Conservation (phyloP, 257 asterid species). For the Ligustrum vulgare region DNA sequence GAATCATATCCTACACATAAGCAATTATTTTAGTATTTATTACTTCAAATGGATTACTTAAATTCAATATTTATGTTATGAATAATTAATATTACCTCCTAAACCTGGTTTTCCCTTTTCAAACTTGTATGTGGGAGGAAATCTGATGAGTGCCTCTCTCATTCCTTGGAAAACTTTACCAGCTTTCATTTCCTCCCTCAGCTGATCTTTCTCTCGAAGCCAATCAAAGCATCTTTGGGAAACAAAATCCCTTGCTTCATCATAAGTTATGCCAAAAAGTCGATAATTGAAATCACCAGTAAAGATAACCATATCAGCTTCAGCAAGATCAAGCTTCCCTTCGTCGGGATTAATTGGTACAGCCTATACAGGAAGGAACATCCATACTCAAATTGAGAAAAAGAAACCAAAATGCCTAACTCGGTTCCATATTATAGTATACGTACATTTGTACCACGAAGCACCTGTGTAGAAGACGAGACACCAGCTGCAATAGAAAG, state of each 20-base stretch:
- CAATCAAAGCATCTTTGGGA: conserved; percentile 97
- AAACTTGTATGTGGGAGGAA: conserved; percentile 96
- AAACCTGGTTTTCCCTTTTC: conserved; percentile 88
- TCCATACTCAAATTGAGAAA: conserved; percentile 14
- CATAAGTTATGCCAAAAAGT: conserved; percentile 91
- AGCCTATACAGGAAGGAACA: conserved; percentile 36
- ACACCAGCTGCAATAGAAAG: conserved; percentile 87
- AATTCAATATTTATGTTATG: background rate
- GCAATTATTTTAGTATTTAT: background rate
- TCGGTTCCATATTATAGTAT: background rate
- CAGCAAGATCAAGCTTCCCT: conserved; percentile 87
- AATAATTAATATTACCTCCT: conserved; percentile 60
- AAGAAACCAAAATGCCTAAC: background rate
- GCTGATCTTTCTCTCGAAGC: conserved; percentile 94
- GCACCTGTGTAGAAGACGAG: conserved; percentile 82
- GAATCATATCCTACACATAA: conserved; percentile 80
- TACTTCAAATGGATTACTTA: background rate
- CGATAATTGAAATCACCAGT: conserved; percentile 93
- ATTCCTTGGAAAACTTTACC: conserved; percentile 96
- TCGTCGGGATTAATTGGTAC: conserved; percentile 49
- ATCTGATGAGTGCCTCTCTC: conserved; percentile 88
- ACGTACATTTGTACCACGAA: conserved; percentile 69
- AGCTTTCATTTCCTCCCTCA: conserved; percentile 88
- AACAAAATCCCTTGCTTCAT: conserved; percentile 94
- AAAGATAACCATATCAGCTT: conserved; percentile 83